Percentiles rank a stretch among this genome's conserved stretches.
These are phyloP conservation scores for Streptanthus diversifolius DNA, from an alignment of 345 rosid species.

Conservation along the genomic window DNA sequence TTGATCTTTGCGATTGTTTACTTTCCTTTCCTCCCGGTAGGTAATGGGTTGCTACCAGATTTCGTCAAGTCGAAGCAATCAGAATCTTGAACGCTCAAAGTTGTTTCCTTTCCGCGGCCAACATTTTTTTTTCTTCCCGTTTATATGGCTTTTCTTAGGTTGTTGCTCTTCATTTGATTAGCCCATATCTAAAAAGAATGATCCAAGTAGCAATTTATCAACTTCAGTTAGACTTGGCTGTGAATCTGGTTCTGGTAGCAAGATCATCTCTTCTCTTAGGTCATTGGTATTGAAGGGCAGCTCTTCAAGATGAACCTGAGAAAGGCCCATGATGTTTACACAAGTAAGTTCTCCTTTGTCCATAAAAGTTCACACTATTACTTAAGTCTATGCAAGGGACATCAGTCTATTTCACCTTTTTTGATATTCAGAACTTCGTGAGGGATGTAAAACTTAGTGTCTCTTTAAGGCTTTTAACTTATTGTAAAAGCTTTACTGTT, in stretches of 20 bases:
- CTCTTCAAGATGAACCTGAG: too few species aligned
- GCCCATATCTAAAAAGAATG: too few species aligned
- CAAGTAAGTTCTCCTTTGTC: neutral
- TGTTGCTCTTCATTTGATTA: too few species aligned
- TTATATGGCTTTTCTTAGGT: neutral
- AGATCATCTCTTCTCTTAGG: too few species aligned
- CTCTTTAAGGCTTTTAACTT: neutral
- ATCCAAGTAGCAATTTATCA: too few species aligned
- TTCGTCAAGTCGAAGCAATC: constrained; percentile 8
- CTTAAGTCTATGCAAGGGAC: neutral
- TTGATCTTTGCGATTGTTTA: neutral
- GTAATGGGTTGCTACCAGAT: constrained; percentile 3
- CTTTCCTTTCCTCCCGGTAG: neutral
- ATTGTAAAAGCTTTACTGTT: neutral
- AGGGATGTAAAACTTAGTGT: neutral
- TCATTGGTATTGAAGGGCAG: too few species aligned
- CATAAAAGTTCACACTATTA: neutral
- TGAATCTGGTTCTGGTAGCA: neutral
- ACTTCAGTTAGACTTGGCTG: too few species aligned
- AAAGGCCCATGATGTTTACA: too few species aligned
- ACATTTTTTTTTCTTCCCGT: neutral
- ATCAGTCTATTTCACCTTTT: neutral
- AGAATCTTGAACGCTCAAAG: constrained; percentile 13
- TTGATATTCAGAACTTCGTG: neutral
- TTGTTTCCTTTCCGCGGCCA: constrained; percentile 10